Evolutionary conservation across 176 grass and related monocot species (phyloP).

Genomic region (Carex myosuroides): DNA sequence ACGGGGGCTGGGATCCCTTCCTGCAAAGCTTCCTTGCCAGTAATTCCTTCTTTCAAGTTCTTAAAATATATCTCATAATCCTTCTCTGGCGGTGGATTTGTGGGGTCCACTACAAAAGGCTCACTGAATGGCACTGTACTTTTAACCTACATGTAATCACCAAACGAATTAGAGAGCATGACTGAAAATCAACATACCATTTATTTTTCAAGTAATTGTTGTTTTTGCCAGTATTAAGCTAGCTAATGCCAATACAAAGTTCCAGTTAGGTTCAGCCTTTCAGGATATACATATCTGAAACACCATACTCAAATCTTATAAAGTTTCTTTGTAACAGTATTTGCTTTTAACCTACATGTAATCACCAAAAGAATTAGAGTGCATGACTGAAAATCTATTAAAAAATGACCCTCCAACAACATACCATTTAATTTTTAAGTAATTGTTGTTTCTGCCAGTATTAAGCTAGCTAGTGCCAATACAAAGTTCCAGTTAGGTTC

Average conservation of each 20-base stretch:
- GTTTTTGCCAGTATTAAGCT: background rate
- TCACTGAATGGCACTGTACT: conserved; percentile 95
- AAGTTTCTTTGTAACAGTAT: background rate
- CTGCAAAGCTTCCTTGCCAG: conserved; percentile 76
- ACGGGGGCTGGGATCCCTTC: conserved; percentile 45
- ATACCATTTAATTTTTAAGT: background rate
- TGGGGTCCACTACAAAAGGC: conserved; percentile 56
- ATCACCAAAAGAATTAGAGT: background rate
- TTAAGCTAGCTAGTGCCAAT: background rate
- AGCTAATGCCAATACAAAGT: background rate
- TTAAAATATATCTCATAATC: conserved; percentile 80
- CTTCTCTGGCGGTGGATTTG: conserved; percentile 81
- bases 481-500: background rate
- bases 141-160: conserved; percentile 42
- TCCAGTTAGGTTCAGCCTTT: background rate
- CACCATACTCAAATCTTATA: background rate
- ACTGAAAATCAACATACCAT: background rate
- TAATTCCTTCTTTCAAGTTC: conserved; percentile 73
- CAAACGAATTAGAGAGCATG: background rate
- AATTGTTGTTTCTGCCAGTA: background rate
- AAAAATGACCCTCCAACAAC: background rate
- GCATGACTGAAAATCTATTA: background rate
- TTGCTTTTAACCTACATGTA: conserved; percentile 27
- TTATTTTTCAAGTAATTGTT: background rate
- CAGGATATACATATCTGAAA: background rate